Evolutionary conservation across 2,329 filamentous ascomycete genomes (phyloP).

Genomic region (Ascochyta lentis): DNA sequence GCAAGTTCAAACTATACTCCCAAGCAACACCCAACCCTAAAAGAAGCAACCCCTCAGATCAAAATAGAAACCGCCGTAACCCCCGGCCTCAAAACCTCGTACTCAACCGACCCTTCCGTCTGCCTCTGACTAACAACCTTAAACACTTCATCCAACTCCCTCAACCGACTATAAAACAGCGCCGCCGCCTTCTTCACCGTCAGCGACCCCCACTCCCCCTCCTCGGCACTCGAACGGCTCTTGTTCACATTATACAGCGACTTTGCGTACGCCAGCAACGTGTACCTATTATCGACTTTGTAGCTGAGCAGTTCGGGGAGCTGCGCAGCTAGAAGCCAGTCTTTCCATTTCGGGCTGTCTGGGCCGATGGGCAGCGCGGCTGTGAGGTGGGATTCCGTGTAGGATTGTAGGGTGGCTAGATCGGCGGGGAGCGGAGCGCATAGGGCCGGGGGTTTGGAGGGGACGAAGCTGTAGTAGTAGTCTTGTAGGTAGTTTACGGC

Average conservation of each 20-base stretch:
- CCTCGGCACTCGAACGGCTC: conserved; percentile 5
- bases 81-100: conserved; percentile 12
- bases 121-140: conserved; percentile 11
- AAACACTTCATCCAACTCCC: conserved; percentile 8
- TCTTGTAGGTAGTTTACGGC: conserved; percentile 19
- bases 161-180: conserved; percentile 13
- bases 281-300: conserved; percentile 13
- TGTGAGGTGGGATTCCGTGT: conserved; percentile 8
- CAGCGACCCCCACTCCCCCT: conserved; percentile 2
- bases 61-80: conserved; percentile 17
- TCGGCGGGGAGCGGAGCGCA: conserved; percentile 9
- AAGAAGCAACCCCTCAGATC: conserved; percentile 2
- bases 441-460: conserved; percentile 12
- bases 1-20: too few species aligned
- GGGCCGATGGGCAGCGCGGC: conserved; percentile 12
- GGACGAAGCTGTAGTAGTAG: conserved; percentile 20
- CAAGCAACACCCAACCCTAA: too few species aligned
- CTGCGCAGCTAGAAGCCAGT: conserved; percentile 16
- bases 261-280: conserved; percentile 14
- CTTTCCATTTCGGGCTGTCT: conserved; percentile 13
- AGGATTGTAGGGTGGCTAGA: conserved; percentile 6
- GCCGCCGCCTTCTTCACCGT: conserved; percentile 12
- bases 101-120: conserved; percentile 15
- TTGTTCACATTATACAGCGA: conserved; percentile 19
- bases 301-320: conserved; percentile 16